A percentile compares a stretch with the other conserved stretches of the same genome.
phyloP scores from a whole-genome alignment of 345 rosid genomes.

The Hibiscus tridactylites region DNA sequence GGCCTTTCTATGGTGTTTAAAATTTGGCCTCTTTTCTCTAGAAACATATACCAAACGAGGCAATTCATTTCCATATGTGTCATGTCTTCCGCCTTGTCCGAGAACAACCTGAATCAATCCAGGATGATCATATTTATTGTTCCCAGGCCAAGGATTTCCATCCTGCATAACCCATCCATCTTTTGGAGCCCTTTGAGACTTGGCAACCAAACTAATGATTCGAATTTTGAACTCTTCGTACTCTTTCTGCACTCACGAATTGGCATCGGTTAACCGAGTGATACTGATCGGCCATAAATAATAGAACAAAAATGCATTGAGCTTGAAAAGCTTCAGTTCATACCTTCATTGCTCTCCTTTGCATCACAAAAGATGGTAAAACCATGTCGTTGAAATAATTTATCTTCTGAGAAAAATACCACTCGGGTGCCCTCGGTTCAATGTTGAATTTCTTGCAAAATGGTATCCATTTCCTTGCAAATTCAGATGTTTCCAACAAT shows the following conservation, averaged over 20 bases:
- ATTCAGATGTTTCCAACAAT: constrained; percentile 56
- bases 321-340: not conserved
- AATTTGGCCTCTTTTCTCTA: constrained; percentile 47
- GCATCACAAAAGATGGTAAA: constrained; percentile 52
- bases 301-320: not conserved
- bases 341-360: constrained; percentile 68
- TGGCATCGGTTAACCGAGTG: not conserved
- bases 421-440: constrained; percentile 72
- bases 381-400: constrained; percentile 51
- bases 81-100: constrained; percentile 49
- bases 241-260: constrained; percentile 37
- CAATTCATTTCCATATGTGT: constrained; percentile 43
- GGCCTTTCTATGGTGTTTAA: constrained; percentile 49
- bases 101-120: constrained; percentile 69
- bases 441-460: constrained; percentile 56
- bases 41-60: constrained; percentile 55
- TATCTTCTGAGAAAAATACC: constrained; percentile 52
- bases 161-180: constrained; percentile 76
- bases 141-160: constrained; percentile 75
- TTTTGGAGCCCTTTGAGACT: constrained; percentile 54
- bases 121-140: constrained; percentile 56
- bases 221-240: constrained; percentile 66
- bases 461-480: constrained; percentile 69
- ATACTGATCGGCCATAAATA: not conserved
- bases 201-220: constrained; percentile 50